These are phyloP conservation scores for Larix kaempferi DNA, from an alignment of 75 land plant genomes.

Conservation along the genomic window DNA sequence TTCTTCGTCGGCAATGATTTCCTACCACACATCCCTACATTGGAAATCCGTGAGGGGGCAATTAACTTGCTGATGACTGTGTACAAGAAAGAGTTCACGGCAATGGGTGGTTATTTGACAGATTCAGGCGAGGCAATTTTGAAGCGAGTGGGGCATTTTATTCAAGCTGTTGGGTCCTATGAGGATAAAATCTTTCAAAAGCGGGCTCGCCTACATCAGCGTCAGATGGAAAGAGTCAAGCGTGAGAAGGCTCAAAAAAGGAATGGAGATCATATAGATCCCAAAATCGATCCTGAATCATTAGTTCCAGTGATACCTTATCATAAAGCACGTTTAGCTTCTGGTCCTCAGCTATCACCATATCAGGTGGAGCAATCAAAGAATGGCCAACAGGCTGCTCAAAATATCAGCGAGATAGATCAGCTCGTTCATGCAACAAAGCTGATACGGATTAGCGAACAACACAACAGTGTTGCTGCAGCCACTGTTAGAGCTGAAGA, in stretches of 20 bases:
- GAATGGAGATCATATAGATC: conserved; percentile 79
- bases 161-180: conserved; percentile 66
- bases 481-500: conserved; percentile 8
- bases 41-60: conserved; percentile 98
- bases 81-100: conserved; percentile 85
- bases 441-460: neutral
- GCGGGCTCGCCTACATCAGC: conserved; percentile 21
- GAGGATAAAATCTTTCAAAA: too few species aligned
- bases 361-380: conserved; percentile 20
- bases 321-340: conserved; percentile 77
- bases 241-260: conserved; percentile 54
- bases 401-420: neutral
- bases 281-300: conserved; percentile 34
- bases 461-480: neutral
- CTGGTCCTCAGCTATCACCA: conserved; percentile 68
- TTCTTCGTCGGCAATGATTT: conserved; percentile 99
- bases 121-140: conserved; percentile 71
- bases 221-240: conserved; percentile 76
- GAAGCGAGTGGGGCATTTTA: conserved; percentile 77
- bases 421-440: neutral
- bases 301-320: conserved; percentile 66
- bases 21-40: conserved; percentile 97
- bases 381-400: neutral
- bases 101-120: conserved; percentile 89
- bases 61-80: conserved; percentile 87